These are phyloP conservation scores for Thermomyces lanuginosus DNA, from an alignment of 2,329 filamentous ascomycete genomes.

Conservation along the genomic window DNA sequence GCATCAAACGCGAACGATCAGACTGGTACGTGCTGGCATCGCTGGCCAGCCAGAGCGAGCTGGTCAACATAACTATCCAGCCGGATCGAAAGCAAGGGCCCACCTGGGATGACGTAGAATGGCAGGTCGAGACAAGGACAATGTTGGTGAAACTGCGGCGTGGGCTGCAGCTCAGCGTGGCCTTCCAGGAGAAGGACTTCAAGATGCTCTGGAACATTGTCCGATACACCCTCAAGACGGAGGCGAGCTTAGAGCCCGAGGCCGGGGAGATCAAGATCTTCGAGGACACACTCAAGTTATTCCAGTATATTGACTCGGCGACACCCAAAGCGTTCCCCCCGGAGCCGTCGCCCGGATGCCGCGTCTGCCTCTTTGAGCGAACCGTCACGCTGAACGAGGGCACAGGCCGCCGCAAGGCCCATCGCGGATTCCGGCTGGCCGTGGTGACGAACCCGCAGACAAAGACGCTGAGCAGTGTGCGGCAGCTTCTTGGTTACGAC, in stretches of 20 bases:
- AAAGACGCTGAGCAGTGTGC: conserved; percentile 61
- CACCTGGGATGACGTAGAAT: conserved; percentile 67
- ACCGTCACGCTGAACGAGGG: conserved; percentile 52
- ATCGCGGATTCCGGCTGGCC: conserved; percentile 64
- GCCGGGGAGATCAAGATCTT: conserved; percentile 56
- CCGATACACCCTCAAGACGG: conserved; percentile 65
- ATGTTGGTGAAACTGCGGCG: conserved; percentile 57
- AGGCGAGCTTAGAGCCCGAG: conserved; percentile 51
- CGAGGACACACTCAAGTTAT: conserved; percentile 51
- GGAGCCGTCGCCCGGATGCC: conserved; percentile 55
- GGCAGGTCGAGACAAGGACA: conserved; percentile 51
- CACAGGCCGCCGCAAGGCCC: conserved; percentile 53
- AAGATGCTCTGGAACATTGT: conserved; percentile 66
- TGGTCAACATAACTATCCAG: conserved; percentile 59
- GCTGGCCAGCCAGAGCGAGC: conserved; percentile 63
- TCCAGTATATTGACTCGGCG: conserved; percentile 65
- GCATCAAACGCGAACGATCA: conserved; percentile 52
- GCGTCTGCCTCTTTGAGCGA: conserved; percentile 60
- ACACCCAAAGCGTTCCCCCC: conserved; percentile 60
- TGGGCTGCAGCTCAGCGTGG: conserved; percentile 56
- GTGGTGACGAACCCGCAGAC: conserved; percentile 62
- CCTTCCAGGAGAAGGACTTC: conserved; percentile 62
- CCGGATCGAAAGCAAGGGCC: conserved; percentile 50
- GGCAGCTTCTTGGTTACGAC: conserved; percentile 49
- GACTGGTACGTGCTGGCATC: conserved; percentile 56